Conservation (phyloP, 2,329 filamentous ascomycete genomes). For the Malbranchea zuffiana region DNA sequence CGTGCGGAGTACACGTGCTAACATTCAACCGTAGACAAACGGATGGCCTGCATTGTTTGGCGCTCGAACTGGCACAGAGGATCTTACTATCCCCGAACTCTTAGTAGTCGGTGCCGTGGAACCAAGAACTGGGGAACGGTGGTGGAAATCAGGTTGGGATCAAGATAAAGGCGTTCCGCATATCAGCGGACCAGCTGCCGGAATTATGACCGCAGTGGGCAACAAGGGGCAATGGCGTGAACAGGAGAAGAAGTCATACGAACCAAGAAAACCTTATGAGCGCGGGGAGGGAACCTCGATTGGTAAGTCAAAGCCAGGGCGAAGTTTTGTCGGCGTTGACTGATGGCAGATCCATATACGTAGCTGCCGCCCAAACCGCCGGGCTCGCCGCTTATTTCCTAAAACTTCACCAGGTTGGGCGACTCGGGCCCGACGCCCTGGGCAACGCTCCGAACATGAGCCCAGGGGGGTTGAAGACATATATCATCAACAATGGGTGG, state of each 20-base stretch:
- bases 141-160: neutral
- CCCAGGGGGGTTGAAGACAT: conserved; percentile 9
- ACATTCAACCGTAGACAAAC: conserved; percentile 1
- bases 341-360: neutral
- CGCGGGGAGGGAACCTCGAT: conserved; percentile 3
- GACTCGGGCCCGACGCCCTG: conserved; percentile 4
- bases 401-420: conserved; percentile 9
- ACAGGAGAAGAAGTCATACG: neutral
- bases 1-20: neutral
- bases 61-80: neutral
- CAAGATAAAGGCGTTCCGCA: conserved; percentile 5
- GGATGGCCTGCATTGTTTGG: conserved; percentile 10
- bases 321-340: neutral
- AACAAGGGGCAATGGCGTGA: conserved; percentile 6
- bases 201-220: conserved; percentile 1
- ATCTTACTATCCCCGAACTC: conserved; percentile 7
- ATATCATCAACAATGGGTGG: conserved; percentile 9
- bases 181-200: conserved; percentile 5
- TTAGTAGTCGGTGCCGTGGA: conserved; percentile 10
- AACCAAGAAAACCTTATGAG: conserved; percentile 3
- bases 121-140: neutral
- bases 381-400: conserved; percentile 12
- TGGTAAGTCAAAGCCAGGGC: conserved; percentile 7
- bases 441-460: conserved; percentile 11
- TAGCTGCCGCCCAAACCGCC: conserved; percentile 10